A percentile compares a stretch with the other conserved stretches of the same genome.
Conservation (phyloP, 2,329 filamentous ascomycete genomes). For the Colletotrichum brevisporum region DNA sequence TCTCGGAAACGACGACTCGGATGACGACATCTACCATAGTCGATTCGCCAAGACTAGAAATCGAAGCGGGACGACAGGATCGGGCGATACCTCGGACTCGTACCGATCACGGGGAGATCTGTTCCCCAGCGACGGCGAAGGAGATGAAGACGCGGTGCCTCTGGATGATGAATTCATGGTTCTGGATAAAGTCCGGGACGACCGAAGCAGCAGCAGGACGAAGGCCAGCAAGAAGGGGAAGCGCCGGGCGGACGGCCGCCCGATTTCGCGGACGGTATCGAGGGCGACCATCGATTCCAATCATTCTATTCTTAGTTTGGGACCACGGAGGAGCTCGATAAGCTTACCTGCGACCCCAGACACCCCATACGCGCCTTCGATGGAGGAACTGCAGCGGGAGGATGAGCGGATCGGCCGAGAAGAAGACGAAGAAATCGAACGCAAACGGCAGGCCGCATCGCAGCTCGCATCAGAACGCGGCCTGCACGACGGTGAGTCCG, state of each 20-base stretch:
- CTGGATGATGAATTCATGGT: slow-evolving; percentile 94
- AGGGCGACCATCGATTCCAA: slow-evolving; percentile 68
- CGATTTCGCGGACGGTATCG: slow-evolving; percentile 68
- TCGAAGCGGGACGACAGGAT: slow-evolving; percentile 84
- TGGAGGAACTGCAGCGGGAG: slow-evolving; percentile 67
- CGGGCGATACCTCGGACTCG: slow-evolving; percentile 87
- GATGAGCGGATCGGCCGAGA: slow-evolving; percentile 65
- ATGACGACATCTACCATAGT: slow-evolving; percentile 48
- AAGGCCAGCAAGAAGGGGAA: slow-evolving; percentile 76
- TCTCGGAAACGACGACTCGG: slow-evolving; percentile 59
- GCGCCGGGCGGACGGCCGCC: slow-evolving; percentile 55
- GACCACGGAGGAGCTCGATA: slow-evolving; percentile 43
- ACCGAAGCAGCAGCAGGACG: slow-evolving; percentile 72
- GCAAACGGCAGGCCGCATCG: slow-evolving; percentile 66
- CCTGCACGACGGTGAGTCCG: slow-evolving; percentile 53
- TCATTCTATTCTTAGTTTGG: slow-evolving; percentile 46
- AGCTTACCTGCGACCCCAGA: slow-evolving; percentile 51
- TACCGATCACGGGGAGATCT: slow-evolving; percentile 90
- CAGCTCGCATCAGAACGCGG: slow-evolving; percentile 66
- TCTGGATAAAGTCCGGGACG: slow-evolving; percentile 82
- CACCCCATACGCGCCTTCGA: slow-evolving; percentile 58
- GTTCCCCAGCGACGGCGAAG: slow-evolving; percentile 87
- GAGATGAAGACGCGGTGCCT: slow-evolving; percentile 93
- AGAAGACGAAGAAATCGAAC: slow-evolving; percentile 68
- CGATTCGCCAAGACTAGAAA: slow-evolving; percentile 62